Evolutionary conservation across 345 rosid genomes (phyloP).

Genomic region (Moricandia moricandioides): DNA sequence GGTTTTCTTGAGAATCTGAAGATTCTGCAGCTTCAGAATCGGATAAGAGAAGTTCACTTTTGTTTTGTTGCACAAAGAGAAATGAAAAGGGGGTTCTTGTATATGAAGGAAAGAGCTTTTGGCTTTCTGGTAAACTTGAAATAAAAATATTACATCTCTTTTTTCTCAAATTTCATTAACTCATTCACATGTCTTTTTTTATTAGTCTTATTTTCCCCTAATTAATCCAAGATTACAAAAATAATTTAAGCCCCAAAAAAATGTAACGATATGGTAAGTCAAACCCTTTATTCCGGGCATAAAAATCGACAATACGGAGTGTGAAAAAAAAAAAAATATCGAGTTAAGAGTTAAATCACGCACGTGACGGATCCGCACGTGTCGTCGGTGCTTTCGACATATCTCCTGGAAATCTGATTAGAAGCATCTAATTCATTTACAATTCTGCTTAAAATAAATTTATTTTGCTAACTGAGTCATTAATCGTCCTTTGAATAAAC

Average conservation of each 20-base stretch:
- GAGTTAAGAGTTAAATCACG: constrained; percentile 30
- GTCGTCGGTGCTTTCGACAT: constrained; percentile 33
- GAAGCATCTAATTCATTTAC: constrained; percentile 51
- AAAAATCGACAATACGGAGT: constrained; percentile 33
- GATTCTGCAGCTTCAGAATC: constrained; percentile 36
- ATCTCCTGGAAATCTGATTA: constrained; percentile 38
- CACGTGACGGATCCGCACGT: constrained; percentile 43
- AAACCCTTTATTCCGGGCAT: constrained; percentile 43
- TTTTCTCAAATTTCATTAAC: constrained; percentile 39
- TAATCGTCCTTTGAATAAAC: constrained; percentile 21
- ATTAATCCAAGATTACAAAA: background rate
- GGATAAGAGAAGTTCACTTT: constrained; percentile 33
- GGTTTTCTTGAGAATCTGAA: constrained; percentile 18
- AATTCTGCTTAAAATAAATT: constrained; percentile 20
- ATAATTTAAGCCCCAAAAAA: background rate
- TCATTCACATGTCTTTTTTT: constrained; percentile 37
- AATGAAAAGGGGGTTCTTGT: constrained; percentile 33
- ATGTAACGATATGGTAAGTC: constrained; percentile 35
- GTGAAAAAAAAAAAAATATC: constrained; percentile 18
- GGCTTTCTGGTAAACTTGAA: background rate
- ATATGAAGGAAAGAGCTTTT: constrained; percentile 36
- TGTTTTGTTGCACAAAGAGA: constrained; percentile 14
- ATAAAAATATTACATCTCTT: constrained; percentile 15
- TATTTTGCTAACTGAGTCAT: constrained; percentile 17
- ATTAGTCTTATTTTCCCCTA: background rate